phyloP scores from a whole-genome alignment of 1,284 basidiomycete genomes.

The Leccinum pachyderme region DNA sequence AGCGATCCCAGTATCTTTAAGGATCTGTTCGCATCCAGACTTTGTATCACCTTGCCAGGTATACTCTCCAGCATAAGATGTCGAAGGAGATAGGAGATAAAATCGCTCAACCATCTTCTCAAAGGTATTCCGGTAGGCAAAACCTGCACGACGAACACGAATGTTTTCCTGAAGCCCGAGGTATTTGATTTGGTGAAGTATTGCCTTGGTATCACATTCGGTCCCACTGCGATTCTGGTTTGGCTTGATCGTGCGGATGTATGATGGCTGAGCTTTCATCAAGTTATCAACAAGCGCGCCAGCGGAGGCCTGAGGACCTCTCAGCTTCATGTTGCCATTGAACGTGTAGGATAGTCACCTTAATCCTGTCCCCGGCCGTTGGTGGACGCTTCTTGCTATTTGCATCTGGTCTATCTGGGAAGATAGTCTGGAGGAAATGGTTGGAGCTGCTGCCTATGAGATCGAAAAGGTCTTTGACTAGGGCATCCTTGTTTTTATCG shows the following conservation, averaged over 20 bases:
- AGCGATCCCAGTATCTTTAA: conserved; percentile 93
- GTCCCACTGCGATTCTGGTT: conserved; percentile 93
- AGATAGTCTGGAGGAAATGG: conserved; percentile 83
- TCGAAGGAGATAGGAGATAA: conserved; percentile 92
- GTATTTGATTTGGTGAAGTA: conserved; percentile 99
- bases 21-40: conserved; percentile 90
- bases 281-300: conserved; percentile 94
- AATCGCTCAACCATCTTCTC: conserved; percentile 99
- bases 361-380: conserved; percentile 98
- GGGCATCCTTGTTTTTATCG: conserved; percentile 99
- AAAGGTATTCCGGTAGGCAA: conserved; percentile 97
- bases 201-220: conserved; percentile 94
- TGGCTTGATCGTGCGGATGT: conserved; percentile 99
- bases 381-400: conserved; percentile 98
- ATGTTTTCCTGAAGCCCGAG: conserved; percentile 99
- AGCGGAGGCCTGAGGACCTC: conserved; percentile 67
- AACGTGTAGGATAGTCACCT: conserved; percentile 46
- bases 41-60: conserved; percentile 92
- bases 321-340: conserved; percentile 3
- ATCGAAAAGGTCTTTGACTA: conserved; percentile 94
- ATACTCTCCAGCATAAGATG: conserved; percentile 98
- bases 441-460: conserved; percentile 81
- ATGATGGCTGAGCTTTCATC: conserved; percentile 95
- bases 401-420: conserved; percentile 94
- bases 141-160: conserved; percentile 93